phyloP scores from a whole-genome alignment of 1,139 yeast species.

The Geotrichum fermentans region DNA sequence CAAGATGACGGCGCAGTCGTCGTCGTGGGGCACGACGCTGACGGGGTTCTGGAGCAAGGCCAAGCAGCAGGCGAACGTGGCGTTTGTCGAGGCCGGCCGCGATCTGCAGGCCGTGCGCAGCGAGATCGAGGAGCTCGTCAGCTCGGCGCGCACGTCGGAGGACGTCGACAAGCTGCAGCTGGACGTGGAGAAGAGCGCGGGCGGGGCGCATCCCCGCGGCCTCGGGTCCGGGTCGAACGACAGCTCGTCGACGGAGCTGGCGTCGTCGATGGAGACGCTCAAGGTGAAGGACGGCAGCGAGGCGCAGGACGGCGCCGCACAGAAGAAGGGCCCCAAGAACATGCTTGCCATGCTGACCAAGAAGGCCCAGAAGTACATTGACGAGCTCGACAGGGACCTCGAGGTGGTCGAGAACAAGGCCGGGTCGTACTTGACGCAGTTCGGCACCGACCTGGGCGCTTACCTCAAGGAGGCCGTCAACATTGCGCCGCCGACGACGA shows the following conservation, averaged over 20 bases:
- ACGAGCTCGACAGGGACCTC: conserved; percentile 60
- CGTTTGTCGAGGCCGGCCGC: conserved; percentile 41
- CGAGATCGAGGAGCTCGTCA: conserved; percentile 32
- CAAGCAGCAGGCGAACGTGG: conserved; percentile 40
- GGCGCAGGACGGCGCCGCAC: not conserved
- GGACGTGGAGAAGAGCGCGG: conserved; percentile 23
- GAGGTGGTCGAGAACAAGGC: conserved; percentile 65
- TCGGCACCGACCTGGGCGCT: conserved; percentile 46
- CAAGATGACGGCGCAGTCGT: conserved; percentile 31
- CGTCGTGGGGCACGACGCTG: conserved; percentile 29
- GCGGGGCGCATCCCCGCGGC: not conserved
- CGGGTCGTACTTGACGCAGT: conserved; percentile 51
- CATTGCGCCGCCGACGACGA: conserved; percentile 37
- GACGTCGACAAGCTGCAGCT: conserved; percentile 27
- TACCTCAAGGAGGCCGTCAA: conserved; percentile 52
- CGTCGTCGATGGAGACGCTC: conserved; percentile 10
- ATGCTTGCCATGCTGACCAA: conserved; percentile 38
- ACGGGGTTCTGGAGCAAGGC: conserved; percentile 39
- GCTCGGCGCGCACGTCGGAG: conserved; percentile 12
- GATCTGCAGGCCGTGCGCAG: conserved; percentile 30
- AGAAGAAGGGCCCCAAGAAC: conserved; percentile 22
- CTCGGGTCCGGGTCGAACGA: not conserved
- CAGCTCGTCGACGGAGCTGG: not conserved
- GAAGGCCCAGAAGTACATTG: conserved; percentile 57
- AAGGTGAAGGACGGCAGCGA: not conserved